Conservation (phyloP, 2,329 filamentous ascomycete species). For the Monosporascus cannonballus region DNA sequence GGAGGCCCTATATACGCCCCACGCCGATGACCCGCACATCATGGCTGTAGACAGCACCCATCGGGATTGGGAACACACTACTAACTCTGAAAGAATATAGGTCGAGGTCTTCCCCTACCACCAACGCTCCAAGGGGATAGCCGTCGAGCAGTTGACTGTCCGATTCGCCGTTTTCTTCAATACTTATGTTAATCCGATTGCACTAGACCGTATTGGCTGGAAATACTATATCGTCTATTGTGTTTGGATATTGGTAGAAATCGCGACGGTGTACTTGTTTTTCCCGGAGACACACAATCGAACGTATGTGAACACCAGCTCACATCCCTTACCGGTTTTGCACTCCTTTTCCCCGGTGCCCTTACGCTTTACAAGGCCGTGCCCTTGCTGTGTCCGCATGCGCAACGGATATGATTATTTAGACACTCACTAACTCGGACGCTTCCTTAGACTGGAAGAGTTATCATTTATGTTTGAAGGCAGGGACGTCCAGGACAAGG, state of each 20-base stretch:
- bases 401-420: too few relatives aligned
- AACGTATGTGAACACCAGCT: slow-evolving; percentile 7
- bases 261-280: slow-evolving; percentile 27
- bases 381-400: background rate
- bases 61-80: background rate
- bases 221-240: slow-evolving; percentile 32
- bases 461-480: slow-evolving; percentile 30
- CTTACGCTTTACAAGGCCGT: too few relatives aligned
- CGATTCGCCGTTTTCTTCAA: slow-evolving; percentile 37
- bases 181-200: slow-evolving; percentile 40
- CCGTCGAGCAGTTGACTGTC: slow-evolving; percentile 31
- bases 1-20: too few relatives aligned
- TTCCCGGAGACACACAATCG: slow-evolving; percentile 29
- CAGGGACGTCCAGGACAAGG: slow-evolving; percentile 19
- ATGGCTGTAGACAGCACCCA: background rate
- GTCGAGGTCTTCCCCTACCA: slow-evolving; percentile 32
- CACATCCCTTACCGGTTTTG: too few relatives aligned
- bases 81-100: background rate
- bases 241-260: slow-evolving; percentile 28
- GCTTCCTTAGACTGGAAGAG: slow-evolving; percentile 20
- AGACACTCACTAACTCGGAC: background rate
- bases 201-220: slow-evolving; percentile 33
- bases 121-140: slow-evolving; percentile 32
- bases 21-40: background rate
- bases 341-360: background rate